These are phyloP conservation scores for Epichloe brachyelytri DNA, from an alignment of 2,329 filamentous ascomycete species.

Conservation along the genomic window DNA sequence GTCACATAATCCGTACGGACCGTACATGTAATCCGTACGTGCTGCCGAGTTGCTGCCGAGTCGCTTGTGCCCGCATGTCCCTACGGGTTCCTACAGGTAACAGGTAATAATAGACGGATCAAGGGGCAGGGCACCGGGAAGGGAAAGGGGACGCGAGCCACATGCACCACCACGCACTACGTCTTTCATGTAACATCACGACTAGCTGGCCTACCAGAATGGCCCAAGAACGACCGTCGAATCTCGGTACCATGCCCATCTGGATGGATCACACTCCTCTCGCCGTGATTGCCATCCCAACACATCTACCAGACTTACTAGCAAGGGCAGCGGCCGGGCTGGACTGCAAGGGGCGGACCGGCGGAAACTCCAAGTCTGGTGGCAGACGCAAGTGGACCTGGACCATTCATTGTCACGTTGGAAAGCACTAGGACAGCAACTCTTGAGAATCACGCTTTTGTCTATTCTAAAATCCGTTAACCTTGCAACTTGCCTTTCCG, in stretches of 20 bases:
- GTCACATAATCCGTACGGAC: neutral
- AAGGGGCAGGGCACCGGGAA: too few species aligned
- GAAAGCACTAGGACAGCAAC: neutral
- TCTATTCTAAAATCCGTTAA: conserved; percentile 1
- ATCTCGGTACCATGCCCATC: neutral
- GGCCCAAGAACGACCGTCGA: neutral
- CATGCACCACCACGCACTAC: neutral
- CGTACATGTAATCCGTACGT: too few species aligned
- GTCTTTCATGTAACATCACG: too few species aligned
- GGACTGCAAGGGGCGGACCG: neutral
- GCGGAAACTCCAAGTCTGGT: neutral
- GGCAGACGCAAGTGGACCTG: neutral
- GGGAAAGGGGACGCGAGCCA: neutral
- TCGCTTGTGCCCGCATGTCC: too few species aligned
- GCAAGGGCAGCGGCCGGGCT: too few species aligned
- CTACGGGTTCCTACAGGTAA: too few species aligned
- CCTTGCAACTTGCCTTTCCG: neutral
- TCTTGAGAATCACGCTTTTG: neutral
- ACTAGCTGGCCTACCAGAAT: too few species aligned
- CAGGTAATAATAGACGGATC: too few species aligned
- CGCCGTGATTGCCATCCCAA: too few species aligned
- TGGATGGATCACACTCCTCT: neutral
- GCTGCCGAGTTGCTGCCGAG: too few species aligned
- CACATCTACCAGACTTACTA: too few species aligned
- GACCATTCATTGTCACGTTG: neutral